Base-by-base conservation (phyloP, 805 yeast species). In the Ogataea thermomethanolica region DNA sequence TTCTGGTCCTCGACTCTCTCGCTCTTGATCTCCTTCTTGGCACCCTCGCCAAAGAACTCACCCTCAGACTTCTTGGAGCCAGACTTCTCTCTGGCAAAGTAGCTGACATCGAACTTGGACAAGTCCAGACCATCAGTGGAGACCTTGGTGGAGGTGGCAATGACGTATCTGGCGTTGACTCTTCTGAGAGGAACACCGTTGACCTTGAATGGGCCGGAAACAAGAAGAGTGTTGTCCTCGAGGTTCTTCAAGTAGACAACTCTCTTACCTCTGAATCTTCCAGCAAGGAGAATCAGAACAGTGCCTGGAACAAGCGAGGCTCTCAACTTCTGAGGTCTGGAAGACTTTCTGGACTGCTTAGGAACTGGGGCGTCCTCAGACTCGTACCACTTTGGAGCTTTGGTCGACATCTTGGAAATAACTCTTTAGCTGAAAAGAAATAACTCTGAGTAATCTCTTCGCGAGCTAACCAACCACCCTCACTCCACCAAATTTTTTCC, bases 191-290 rank as follows among this genome's bases (percentile, higher is more conserved):
- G 99, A 58, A 91, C 99, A 79, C 99, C 99, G 79, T 91, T 91
- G 64, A 91, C 85, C 82, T 93, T 91, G 95, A 93, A 93, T 64
- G 99, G 99, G 70, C 99, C 99, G 51, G 96, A 77, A 54, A 91
- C 96, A 68, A 91, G 84, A 63, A 91, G 79, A 56, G 97, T 91
- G 89, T 89, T 88, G 81, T 93, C 99, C 77, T 88, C 96, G 68
- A 93, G 81, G 71, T 82, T 74, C 84, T 91, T 91, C 70, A 91
- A 83, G 85, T 84, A 86, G 56, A 91, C 97, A 64, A 93, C 99
- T 78, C 99, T 90, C 88, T 91, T 93, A 73, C 99, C 99, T 77
- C 99, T 87, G 95, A 89, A 91, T 76, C 96, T 88, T 71, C 99
- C 99, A 63, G 99, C 97, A 69, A 91, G 81, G 70, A 91, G 78